Evolutionary conservation across 225 moss, liverwort and hornwort genomes (phyloP).

Genomic region (Sphagnum contortum): DNA sequence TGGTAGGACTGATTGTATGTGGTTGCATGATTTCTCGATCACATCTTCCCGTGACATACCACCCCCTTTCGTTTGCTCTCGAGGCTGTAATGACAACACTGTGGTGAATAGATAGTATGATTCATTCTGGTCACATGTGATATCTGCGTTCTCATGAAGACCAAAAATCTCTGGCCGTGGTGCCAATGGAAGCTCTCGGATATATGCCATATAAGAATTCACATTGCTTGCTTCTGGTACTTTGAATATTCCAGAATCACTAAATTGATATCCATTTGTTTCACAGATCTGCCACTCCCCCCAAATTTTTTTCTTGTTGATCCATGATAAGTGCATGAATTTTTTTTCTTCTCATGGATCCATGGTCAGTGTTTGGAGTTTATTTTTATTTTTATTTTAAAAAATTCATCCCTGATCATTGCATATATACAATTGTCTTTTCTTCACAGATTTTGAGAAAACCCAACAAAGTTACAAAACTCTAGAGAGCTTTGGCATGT

Average conservation of each 20-base stretch:
- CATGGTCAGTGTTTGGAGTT: too few species aligned
- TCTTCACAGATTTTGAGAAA: too few species aligned
- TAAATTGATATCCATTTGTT: slow-evolving; percentile 51
- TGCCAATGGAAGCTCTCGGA: slow-evolving; percentile 60
- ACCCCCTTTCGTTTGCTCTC: slow-evolving; percentile 41
- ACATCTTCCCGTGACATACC: slow-evolving; percentile 62
- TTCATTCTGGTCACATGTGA: slow-evolving; percentile 90
- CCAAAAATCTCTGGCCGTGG: slow-evolving; percentile 86
- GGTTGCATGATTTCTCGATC: slow-evolving; percentile 57
- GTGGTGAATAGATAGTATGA: slow-evolving; percentile 65
- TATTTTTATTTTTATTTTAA: too few species aligned
- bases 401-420: too few species aligned
- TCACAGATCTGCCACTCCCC: slow-evolving; percentile 36
- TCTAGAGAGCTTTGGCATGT: too few species aligned
- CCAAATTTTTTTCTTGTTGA: too few species aligned
- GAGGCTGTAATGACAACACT: slow-evolving; percentile 62
- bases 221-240: slow-evolving; percentile 53
- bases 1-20: slow-evolving; percentile 42
- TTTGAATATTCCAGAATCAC: slow-evolving; percentile 57
- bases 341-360: too few species aligned
- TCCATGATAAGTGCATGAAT: too few species aligned
- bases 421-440: too few species aligned
- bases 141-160: slow-evolving; percentile 84
- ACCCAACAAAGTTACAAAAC: too few species aligned
- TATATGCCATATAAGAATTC: slow-evolving; percentile 54